Base-by-base conservation (phyloP, 345 rosid species). In the Carallia pectinifolia region DNA sequence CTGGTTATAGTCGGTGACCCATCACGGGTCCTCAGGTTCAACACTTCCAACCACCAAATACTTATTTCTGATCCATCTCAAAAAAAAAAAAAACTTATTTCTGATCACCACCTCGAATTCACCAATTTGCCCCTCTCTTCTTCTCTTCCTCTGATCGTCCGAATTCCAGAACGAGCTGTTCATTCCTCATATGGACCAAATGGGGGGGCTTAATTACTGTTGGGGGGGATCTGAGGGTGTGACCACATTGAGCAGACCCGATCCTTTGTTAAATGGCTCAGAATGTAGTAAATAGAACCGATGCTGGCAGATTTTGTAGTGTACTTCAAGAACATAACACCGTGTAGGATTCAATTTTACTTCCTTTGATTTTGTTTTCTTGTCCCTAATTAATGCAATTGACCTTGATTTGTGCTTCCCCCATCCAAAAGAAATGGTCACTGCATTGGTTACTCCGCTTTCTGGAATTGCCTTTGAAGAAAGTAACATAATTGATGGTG, bases 11-110 rank as follows among this genome's bases (percentile, higher is more conserved):
- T 54, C 73, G 79, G 90, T 80, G 71, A 76, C 62, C 34, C 79
- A 44, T 85, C 88, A 85, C 84, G 87, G 85, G 81, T 66, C 65
- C 79, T 69, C 81, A 82, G 77, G 77, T 81, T 78, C 82, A 27
- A 1, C 60, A 56, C 60, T 56, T 27, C 60, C 70, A 27, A 66
- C 78, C 78, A 78, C 65, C 37, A 18, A 71, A 36, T 75, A 7
- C 8, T 7, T 2, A 0, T 9, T 1, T 0, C 2, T 10, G 2
- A 2, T 2, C 40, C 1, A 1, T 8, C 40, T 1, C 40, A 7
- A 5, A 38, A 38, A 38, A 38, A 38, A 1, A 5, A 38, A 38
- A 30, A 23, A 75, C 79, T 79, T 72, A 67, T 66, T 67, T 66
- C 71, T 58, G 67, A 58, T 70, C 23, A 23, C 23, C 23, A 29